Evolutionary conservation across 2,329 filamentous ascomycete species (phyloP), one percentile per base, ranked within the genome.

Genomic region (Corynespora cassiicola): DNA sequence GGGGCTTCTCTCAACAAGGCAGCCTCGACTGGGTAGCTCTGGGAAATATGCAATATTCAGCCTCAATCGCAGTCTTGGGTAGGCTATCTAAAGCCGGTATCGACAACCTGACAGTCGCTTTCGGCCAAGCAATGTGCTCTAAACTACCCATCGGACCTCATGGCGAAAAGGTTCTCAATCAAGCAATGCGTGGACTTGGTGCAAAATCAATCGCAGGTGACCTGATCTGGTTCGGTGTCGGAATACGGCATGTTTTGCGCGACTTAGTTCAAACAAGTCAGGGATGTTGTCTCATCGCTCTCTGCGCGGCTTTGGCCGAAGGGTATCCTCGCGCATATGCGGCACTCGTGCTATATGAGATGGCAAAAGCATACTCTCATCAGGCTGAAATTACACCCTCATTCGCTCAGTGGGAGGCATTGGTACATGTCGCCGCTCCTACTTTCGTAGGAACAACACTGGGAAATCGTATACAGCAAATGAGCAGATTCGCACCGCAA

Each of bases 151-250:
- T 50, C 12, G 45, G 45, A 4, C 7, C 25, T 7, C 31, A 45
- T 16, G 47, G 45, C 10, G 43, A 47, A 19, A 44, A 38, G 14
- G 33, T 39, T 9, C 31, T 50, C 12, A 22, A 10, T 6, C 39
- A 47, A 20, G 29, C 43, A 3, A 47, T 50, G 39, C 18, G 15
- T 7, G 36, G 19, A 9, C 20, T 50, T 8, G 36, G 31, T 9
- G 23, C 33, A 11, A 37, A 30, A 17, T 40, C 39, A 5, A 19
- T 28, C 19, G 42, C 31, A 24, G 39, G 28, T 3, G 28, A 45
- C 8, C 19, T 45, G 9, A 29, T 50, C 4, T 50, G 39, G 37
- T 45, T 50, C 17, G 44, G 47, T 11, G 23, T 47, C 12, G 47
- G 47, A 1, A 25, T 50, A 18, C 32, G 32, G 15, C 44, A 50